These are phyloP conservation scores for Aspergillus bertholletiae DNA, from an alignment of 495 filamentous ascomycete species.

Conservation along the genomic window DNA sequence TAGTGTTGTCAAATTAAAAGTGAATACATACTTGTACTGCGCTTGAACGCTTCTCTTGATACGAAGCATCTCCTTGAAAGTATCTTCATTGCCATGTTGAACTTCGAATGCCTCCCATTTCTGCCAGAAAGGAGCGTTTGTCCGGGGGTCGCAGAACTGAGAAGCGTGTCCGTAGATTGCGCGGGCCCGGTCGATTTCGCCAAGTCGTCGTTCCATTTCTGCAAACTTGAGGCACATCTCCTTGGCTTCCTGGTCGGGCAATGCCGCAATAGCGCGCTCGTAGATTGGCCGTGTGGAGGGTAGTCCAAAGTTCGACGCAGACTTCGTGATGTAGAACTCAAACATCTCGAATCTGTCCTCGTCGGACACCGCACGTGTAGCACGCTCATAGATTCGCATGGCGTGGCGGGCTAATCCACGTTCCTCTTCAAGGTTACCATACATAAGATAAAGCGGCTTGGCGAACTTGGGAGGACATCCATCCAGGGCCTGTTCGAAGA, in stretches of 20 bases:
- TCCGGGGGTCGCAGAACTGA: slow-evolving; percentile 95
- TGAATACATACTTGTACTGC: slow-evolving; percentile 75
- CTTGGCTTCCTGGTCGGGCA: slow-evolving; percentile 90
- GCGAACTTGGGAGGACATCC: slow-evolving; percentile 94
- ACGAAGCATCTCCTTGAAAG: slow-evolving; percentile 97
- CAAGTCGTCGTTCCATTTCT: slow-evolving; percentile 94
- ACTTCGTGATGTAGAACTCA: slow-evolving; percentile 99
- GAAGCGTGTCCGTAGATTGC: slow-evolving; percentile 95
- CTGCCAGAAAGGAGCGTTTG: slow-evolving; percentile 83
- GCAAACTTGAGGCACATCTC: slow-evolving; percentile 99
- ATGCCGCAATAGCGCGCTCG: slow-evolving; percentile 84
- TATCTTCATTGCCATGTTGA: slow-evolving; percentile 97
- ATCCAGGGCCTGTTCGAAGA: slow-evolving; percentile 97
- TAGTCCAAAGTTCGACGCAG: slow-evolving; percentile 94
- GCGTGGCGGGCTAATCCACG: slow-evolving; percentile 93
- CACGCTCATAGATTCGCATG: slow-evolving; percentile 98
- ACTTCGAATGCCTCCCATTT: slow-evolving; percentile 98
- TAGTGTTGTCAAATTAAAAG: background rate
- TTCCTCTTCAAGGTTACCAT: slow-evolving; percentile 95
- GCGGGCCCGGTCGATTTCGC: slow-evolving; percentile 93
- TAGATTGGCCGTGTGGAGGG: slow-evolving; percentile 96
- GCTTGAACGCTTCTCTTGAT: slow-evolving; percentile 97
- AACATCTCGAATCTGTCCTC: slow-evolving; percentile 97
- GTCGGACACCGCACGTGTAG: slow-evolving; percentile 91
- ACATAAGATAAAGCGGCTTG: slow-evolving; percentile 95